Conservation (phyloP, 164 flowering plant species). For the Umbellularia californica region DNA sequence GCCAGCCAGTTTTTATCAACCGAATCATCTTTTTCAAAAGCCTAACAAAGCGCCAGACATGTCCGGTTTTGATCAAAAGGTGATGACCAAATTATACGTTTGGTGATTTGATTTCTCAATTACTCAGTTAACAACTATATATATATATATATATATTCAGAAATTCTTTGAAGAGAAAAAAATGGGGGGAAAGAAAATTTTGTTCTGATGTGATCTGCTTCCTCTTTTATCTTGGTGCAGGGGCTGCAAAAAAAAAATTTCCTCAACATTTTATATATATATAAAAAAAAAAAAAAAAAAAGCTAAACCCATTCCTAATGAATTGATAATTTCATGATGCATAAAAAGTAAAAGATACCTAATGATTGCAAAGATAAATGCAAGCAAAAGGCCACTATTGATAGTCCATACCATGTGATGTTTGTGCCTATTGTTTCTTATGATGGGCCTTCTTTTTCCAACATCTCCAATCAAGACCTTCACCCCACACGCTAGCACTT, state of each 20-base stretch:
- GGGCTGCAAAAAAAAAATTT: not conserved
- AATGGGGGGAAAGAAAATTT: not conserved
- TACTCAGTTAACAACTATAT: not conserved
- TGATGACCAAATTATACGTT: not conserved
- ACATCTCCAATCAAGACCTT: slow-evolving; percentile 19
- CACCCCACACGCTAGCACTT: slow-evolving; percentile 4
- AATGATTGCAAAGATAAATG: slow-evolving; percentile 21
- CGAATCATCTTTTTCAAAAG: not conserved
- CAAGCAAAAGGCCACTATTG: slow-evolving; percentile 6
- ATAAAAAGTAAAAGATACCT: slow-evolving; percentile 5
- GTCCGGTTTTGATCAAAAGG: not conserved
- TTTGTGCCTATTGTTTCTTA: slow-evolving; percentile 20
- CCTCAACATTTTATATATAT: not conserved
- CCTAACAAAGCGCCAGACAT: not conserved
- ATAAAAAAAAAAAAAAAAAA: too few relatives aligned
- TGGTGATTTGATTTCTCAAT: not conserved
- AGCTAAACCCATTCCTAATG: not conserved
- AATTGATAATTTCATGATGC: not conserved
- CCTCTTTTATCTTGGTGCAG: not conserved
- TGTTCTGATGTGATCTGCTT: not conserved
- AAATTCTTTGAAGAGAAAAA: too few relatives aligned
- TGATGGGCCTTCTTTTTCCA: slow-evolving; percentile 19
- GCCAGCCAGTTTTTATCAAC: not conserved
- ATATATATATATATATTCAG: too few relatives aligned
- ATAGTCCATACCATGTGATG: slow-evolving; percentile 23